Conservation (phyloP, 1,284 basidiomycete species). For the Cutaneotrichosporon mucoides region DNA sequence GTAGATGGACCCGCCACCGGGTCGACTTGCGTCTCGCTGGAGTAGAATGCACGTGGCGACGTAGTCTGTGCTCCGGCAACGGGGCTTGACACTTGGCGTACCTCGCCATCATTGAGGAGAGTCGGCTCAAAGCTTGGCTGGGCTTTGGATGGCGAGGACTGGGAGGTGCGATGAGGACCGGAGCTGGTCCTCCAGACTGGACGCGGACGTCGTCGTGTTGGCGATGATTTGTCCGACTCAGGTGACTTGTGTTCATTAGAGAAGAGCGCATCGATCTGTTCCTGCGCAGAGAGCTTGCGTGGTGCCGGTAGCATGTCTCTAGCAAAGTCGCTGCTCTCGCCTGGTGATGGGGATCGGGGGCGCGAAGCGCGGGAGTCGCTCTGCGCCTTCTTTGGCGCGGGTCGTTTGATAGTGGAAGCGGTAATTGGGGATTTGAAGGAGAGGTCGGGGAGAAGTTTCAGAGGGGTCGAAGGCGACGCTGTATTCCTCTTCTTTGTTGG, state of each 20-base stretch:
- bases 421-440: no score
- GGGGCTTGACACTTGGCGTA: no score
- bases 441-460: no score
- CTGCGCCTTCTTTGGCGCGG: no score
- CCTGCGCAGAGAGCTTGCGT: background rate
- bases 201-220: no score
- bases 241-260: no score
- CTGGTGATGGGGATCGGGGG: background rate
- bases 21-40: background rate
- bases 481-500: background rate
- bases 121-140: background rate
- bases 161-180: background rate
- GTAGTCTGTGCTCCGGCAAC: background rate
- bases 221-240: no score
- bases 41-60: background rate
- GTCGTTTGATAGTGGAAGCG: background rate
- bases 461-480: no score
- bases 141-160: background rate
- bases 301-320: background rate
- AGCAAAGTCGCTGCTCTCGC: slow-evolving; percentile 6
- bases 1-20: no score
- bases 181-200: background rate
- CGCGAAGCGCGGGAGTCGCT: no score
- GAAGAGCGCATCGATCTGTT: background rate
- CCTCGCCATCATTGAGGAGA: background rate